Conservation (phyloP, 345 rosid genomes). For the Eucalyptus curtisii region DNA sequence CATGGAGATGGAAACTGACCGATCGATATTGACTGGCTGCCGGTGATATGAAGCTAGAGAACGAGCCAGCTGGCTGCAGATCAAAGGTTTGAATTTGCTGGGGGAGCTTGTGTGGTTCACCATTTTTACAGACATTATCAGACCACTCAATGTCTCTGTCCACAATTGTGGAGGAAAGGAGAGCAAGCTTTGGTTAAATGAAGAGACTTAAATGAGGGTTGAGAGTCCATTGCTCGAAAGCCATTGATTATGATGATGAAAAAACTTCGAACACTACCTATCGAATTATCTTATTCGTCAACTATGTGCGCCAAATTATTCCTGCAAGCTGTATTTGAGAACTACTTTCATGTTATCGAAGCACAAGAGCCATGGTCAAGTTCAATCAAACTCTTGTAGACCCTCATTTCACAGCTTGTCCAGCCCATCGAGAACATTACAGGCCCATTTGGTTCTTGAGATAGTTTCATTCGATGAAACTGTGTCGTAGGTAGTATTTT, state of each 20-base stretch:
- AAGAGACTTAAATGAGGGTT: background rate
- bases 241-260: background rate
- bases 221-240: background rate
- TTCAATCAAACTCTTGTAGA: background rate
- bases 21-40: background rate
- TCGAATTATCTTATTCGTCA: background rate
- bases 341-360: background rate
- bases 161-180: background rate
- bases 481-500: background rate
- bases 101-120: background rate
- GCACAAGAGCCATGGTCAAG: background rate
- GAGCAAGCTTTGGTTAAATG: background rate
- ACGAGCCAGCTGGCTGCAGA: background rate
- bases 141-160: background rate
- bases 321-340: background rate
- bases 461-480: background rate
- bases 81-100: background rate
- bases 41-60: background rate
- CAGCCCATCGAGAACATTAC: background rate
- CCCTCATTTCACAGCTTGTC: background rate
- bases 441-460: background rate
- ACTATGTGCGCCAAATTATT: background rate
- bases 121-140: background rate
- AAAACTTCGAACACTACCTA: background rate
- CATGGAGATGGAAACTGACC: background rate